phyloP scores from a whole-genome alignment of 2,329 filamentous ascomycete species.

The Apiospora phragmitis region DNA sequence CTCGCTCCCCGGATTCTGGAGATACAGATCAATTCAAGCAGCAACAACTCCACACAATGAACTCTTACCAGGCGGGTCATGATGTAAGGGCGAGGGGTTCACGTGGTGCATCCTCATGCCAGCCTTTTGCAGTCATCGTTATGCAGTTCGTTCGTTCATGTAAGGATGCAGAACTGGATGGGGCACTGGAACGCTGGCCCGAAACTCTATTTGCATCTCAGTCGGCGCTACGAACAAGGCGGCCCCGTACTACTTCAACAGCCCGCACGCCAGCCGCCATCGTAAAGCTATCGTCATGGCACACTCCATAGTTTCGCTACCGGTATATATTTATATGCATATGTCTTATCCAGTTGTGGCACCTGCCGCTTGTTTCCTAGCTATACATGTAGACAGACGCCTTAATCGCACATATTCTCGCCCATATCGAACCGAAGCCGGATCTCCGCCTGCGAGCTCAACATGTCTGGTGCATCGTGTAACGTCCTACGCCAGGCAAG shows the following conservation, averaged over 20 bases:
- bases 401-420: neutral
- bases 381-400: neutral
- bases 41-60: neutral
- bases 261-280: neutral
- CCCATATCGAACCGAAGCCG: neutral
- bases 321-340: neutral
- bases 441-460: neutral
- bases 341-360: neutral
- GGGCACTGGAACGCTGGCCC: neutral
- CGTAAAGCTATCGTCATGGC: neutral
- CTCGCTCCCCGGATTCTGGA: neutral
- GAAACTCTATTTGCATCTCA: neutral
- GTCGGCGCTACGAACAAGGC: neutral
- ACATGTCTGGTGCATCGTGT: slow-evolving; percentile 13
- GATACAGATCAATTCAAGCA: neutral
- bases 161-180: neutral
- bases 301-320: neutral
- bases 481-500: slow-evolving; percentile 25
- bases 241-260: neutral
- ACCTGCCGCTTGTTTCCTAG: neutral
- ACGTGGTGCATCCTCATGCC: neutral
- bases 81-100: neutral
- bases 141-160: too few species aligned
- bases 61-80: neutral
- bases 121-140: neutral